phyloP scores from a whole-genome alignment of 2,329 filamentous ascomycete genomes.

The Phyllosticta paracitricarpa region DNA sequence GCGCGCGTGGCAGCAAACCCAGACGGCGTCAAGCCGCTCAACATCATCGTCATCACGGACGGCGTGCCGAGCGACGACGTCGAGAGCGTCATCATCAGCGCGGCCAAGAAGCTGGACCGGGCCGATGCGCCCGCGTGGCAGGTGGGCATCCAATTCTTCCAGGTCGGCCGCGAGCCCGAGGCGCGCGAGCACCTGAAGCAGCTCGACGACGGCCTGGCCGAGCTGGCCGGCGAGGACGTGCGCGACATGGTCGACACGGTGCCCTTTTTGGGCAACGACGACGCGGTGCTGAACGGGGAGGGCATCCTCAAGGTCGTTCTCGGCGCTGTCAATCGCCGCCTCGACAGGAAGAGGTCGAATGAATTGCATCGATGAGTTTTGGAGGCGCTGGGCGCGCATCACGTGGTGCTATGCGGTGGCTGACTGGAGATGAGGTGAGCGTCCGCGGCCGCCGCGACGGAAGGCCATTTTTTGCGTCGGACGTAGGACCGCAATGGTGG shows the following conservation, averaged over 20 bases:
- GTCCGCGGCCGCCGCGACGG: too few relatives aligned
- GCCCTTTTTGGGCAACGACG: slow-evolving; percentile 51
- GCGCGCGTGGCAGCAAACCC: slow-evolving; percentile 39
- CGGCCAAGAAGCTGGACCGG: slow-evolving; percentile 60
- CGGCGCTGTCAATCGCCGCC: slow-evolving; percentile 59
- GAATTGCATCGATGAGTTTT: slow-evolving; percentile 19
- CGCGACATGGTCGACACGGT: slow-evolving; percentile 91
- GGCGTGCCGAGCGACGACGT: slow-evolving; percentile 73
- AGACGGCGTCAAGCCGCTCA: slow-evolving; percentile 61
- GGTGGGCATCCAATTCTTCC: slow-evolving; percentile 91
- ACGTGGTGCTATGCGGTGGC: too few relatives aligned
- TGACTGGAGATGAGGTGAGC: too few relatives aligned
- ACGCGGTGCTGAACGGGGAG: slow-evolving; percentile 49
- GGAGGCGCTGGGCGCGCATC: background rate
- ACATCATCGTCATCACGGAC: slow-evolving; percentile 90
- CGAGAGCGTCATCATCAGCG: slow-evolving; percentile 55
- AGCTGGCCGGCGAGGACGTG: slow-evolving; percentile 44
- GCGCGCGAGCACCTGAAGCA: slow-evolving; percentile 57
- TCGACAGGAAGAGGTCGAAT: slow-evolving; percentile 44
- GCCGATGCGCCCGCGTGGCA: slow-evolving; percentile 67
- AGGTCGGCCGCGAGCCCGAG: slow-evolving; percentile 64
- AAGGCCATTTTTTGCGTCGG: too few relatives aligned
- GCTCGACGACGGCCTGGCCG: slow-evolving; percentile 63
- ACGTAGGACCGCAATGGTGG: too few relatives aligned
- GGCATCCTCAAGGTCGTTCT: slow-evolving; percentile 73